Evolutionary conservation across 2,329 filamentous ascomycete species (phyloP).

Genomic region (Calonectria naviculata): DNA sequence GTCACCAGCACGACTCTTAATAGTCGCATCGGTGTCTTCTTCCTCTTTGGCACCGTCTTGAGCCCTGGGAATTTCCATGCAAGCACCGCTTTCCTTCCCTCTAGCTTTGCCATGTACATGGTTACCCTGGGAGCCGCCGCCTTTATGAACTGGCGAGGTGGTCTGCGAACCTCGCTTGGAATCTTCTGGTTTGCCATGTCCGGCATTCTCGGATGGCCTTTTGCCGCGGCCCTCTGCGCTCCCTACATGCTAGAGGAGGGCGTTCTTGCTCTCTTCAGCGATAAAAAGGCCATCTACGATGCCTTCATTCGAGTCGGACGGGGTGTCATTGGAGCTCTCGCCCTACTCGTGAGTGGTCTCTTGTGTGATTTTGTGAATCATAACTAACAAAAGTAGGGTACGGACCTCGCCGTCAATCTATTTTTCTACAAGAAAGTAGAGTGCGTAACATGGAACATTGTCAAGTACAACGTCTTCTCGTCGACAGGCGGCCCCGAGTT

Average conservation of each 20-base stretch:
- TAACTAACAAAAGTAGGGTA: slow-evolving; percentile 56
- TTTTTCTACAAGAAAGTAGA: slow-evolving; percentile 87
- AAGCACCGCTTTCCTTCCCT: slow-evolving; percentile 87
- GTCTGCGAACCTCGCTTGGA: slow-evolving; percentile 82
- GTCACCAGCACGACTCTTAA: slow-evolving; percentile 82
- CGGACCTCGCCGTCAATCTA: slow-evolving; percentile 79
- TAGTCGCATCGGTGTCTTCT: slow-evolving; percentile 85
- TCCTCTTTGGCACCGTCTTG: slow-evolving; percentile 79
- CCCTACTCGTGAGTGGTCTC: slow-evolving; percentile 71
- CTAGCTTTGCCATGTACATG: slow-evolving; percentile 97
- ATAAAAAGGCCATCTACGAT: slow-evolving; percentile 69
- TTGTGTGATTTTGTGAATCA: not conserved
- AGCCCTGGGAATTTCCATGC: slow-evolving; percentile 96
- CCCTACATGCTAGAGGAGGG: slow-evolving; percentile 87
- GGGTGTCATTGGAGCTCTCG: slow-evolving; percentile 73
- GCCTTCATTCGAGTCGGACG: slow-evolving; percentile 71
- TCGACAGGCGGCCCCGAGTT: slow-evolving; percentile 86
- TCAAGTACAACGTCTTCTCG: slow-evolving; percentile 94
- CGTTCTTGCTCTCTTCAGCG: slow-evolving; percentile 65
- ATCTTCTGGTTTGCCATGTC: slow-evolving; percentile 93
- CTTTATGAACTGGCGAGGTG: slow-evolving; percentile 90
- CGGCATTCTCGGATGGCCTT: slow-evolving; percentile 92
- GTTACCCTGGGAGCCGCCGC: slow-evolving; percentile 86
- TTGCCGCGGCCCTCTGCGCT: slow-evolving; percentile 82
- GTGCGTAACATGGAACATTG: slow-evolving; percentile 89